A percentile compares a stretch with the other conserved stretches of the same genome.
Evolutionary conservation across 768 basidiomycete genomes (phyloP).

Genomic region (Phanerodontia chrysosporium): DNA sequence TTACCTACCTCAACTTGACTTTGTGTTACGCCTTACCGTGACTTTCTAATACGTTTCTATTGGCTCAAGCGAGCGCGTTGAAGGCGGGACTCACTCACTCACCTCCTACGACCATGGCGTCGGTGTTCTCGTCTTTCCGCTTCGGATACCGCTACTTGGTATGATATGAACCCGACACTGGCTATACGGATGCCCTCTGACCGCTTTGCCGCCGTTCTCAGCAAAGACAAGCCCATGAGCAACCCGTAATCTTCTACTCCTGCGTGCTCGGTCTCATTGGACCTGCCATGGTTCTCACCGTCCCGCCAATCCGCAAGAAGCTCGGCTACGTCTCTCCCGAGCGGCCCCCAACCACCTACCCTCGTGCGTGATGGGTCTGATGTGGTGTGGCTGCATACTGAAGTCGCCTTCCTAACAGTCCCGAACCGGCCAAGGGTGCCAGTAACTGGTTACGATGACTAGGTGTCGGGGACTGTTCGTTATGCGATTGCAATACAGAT

Average conservation of each 20-base stretch:
- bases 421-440: constrained; percentile 67
- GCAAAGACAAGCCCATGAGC: constrained; percentile 91
- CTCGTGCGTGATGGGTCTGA: constrained; percentile 46
- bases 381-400: not conserved
- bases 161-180: not conserved
- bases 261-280: constrained; percentile 70
- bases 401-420: constrained; percentile 35
- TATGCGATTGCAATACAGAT: not conserved
- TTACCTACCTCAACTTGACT: not conserved
- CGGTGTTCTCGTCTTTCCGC: constrained; percentile 43
- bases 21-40: not conserved
- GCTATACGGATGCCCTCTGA: not conserved
- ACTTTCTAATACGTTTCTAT: not conserved
- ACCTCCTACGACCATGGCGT: constrained; percentile 35
- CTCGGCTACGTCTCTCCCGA: constrained; percentile 71
- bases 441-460: constrained; percentile 68
- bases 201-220: constrained; percentile 24
- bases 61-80: not conserved
- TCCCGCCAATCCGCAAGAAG: constrained; percentile 78
- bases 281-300: constrained; percentile 63
- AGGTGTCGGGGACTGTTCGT: not conserved
- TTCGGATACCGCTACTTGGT: constrained; percentile 44
- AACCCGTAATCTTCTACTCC: constrained; percentile 88
- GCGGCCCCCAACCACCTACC: constrained; percentile 71
- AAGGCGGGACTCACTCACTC: not conserved